Base-by-base conservation (phyloP, 495 filamentous ascomycete genomes). In the Halenospora varia region DNA sequence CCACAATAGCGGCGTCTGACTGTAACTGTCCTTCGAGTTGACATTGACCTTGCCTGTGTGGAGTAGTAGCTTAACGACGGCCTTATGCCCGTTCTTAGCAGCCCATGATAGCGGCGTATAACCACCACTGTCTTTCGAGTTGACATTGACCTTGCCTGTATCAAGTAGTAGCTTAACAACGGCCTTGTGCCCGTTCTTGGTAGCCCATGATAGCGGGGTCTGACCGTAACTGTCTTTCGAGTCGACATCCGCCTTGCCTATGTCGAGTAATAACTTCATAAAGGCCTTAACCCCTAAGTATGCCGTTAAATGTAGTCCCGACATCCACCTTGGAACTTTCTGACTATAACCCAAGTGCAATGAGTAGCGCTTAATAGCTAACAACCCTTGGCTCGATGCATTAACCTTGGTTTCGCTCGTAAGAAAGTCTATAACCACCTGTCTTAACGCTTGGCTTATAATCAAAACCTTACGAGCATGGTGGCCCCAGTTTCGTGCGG, bases 81-180 rank as follows among this genome's bases (percentile, higher is more conserved):
- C n/a, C n/a, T n/a, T n/a, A n/a, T n/a, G n/a, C 9, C 74, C 75
- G n/a, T 60, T 60, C 45, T 52, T 59, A 24, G 70, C 71, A n/a
- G 75, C 75, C 58, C 53, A 70, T 6, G 22, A 24, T 25, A 55
- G 42, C 13, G 57, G 57, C n/a, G 51, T 52, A 24, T 19, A 10
- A 10, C 9, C 3, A 25, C 35, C 20, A 24, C 45, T 2, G 19
- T 52, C 41, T 22, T 42, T 17, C 10, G 44, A n/a, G n/a, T n/a
- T n/a, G n/a, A n/a, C n/a, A n/a, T n/a, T n/a, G n/a, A n/a, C n/a
- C n/a, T n/a, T n/a, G n/a, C n/a, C n/a, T n/a, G n/a, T n/a, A n/a
- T n/a, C n/a, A n/a, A n/a, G n/a, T n/a, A n/a, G n/a, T n/a, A n/a
- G n/a, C n/a, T n/a, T n/a, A n/a, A n/a, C n/a, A n/a, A n/a, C n/a